Evolutionary conservation across 495 filamentous ascomycete genomes (phyloP).

Genomic region (Xylaria cubensis): DNA sequence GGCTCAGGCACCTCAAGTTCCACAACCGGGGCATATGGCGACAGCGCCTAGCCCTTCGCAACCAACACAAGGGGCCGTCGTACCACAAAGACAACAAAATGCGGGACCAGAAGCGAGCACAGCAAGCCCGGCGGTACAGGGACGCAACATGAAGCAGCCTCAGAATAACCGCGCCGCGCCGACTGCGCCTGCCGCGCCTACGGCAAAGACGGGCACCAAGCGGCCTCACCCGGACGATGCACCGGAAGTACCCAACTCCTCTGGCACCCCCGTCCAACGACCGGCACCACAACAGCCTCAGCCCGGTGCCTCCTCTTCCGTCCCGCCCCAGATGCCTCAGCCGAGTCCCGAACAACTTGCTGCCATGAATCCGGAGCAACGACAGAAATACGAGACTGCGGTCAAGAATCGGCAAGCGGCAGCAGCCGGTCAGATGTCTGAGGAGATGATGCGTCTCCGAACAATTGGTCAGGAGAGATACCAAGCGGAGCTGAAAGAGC

Average conservation of each 20-base stretch:
- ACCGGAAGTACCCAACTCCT: conserved; percentile 58
- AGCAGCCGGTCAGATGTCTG: conserved; percentile 27
- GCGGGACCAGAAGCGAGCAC: conserved; percentile 27
- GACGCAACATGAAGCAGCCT: conserved; percentile 36
- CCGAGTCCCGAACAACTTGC: conserved; percentile 61
- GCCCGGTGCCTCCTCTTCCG: conserved; percentile 19
- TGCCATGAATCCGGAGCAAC: conserved; percentile 58
- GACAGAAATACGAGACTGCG: conserved; percentile 48
- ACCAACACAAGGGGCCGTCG: conserved; percentile 28
- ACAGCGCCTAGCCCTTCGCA: conserved; percentile 40
- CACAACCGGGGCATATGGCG: conserved; percentile 48
- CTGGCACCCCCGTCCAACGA: conserved; percentile 45
- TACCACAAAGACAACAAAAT: conserved; percentile 34
- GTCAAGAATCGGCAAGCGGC: conserved; percentile 39
- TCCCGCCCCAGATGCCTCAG: conserved; percentile 24
- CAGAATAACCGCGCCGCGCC: conserved; percentile 33
- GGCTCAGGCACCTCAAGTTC: conserved; percentile 37
- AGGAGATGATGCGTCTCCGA: conserved; percentile 42
- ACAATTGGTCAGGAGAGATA: conserved; percentile 42
- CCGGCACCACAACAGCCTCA: conserved; percentile 37
- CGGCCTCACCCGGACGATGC: conserved; percentile 68
- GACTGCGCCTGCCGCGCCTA: conserved; percentile 27
- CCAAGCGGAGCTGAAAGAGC: conserved; percentile 35
- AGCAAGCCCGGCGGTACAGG: conserved; percentile 27
- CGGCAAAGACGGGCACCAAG: conserved; percentile 53